Evolutionary conservation across 2,329 filamentous ascomycete species (phyloP), one percentile per base, ranked within the genome.

Genomic region (Cladophialophora carrionii): DNA sequence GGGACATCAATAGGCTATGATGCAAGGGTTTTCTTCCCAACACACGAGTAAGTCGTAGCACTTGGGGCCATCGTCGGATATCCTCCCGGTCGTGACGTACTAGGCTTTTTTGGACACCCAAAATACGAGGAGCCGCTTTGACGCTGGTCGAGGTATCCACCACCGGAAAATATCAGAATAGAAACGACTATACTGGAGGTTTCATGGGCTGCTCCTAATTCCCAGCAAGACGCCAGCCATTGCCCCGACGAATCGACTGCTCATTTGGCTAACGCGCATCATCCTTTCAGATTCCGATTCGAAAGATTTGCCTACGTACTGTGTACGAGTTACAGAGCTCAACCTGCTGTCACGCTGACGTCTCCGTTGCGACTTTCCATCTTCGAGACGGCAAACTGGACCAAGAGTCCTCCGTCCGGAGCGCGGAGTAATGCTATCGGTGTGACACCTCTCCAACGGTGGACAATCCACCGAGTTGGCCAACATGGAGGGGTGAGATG

Each of bases 1-100:
- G 53, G 54, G 17, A 29, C 24, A 6, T 20, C 54, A 22, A 55
- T 37, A 43, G 37, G 17, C 20, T 57, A 57, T 46, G 54, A 46
- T 57, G 54, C 20, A 57, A 54, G 7, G 17, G 3, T 20, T 3
- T 20, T 20, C 20, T 54, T 54, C 37, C 14, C 17, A 43, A 43
- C 17, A 43, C 37, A 29, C 26, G 26, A 29, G 26, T 29, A n/a
- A n/a, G n/a, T n/a, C n/a, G n/a, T n/a, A 29, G 26, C 26, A 29
- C 26, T 29, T 43, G 37, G 37, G 37, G n/a, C 17, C 37, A 43
- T 14, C 37, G n/a, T 8, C 37, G 37, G 37, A n/a, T 43, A n/a
- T n/a, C 14, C 37, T n/a, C 17, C 37, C 37, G 37, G 37, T n/a
- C 17, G 37, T 43, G 37, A 43, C 37, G 37, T 43, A 43, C 5